Conservation (phyloP, 805 yeast species). For the Teunomyces aglyptinius region DNA sequence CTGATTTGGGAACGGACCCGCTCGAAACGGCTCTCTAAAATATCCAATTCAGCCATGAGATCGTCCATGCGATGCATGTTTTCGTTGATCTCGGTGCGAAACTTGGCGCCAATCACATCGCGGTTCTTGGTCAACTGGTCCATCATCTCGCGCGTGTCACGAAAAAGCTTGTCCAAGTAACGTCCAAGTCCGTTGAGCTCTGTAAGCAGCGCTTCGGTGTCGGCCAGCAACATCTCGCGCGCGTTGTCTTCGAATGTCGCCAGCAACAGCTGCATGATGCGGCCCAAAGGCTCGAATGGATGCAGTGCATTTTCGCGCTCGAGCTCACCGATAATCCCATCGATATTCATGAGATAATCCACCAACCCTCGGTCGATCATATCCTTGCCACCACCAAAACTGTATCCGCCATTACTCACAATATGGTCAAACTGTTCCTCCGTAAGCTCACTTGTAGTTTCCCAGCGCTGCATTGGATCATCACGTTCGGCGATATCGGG, state of each 20-base stretch:
- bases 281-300: conserved; percentile 7
- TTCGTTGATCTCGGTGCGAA: conserved; percentile 24
- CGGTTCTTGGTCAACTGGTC: conserved; percentile 17
- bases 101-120: conserved; percentile 16
- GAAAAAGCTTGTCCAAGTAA: conserved; percentile 18
- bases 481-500: background rate
- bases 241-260: background rate
- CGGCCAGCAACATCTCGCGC: background rate
- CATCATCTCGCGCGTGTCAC: conserved; percentile 17
- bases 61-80: conserved; percentile 28
- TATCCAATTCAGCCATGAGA: conserved; percentile 22
- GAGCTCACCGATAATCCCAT: conserved; percentile 18
- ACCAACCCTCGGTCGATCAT: conserved; percentile 26
- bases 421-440: conserved; percentile 14
- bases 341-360: conserved; percentile 28
- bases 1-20: conserved; percentile 15
- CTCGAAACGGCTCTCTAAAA: conserved; percentile 24
- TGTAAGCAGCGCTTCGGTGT: background rate
- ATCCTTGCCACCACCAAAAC: conserved; percentile 9
- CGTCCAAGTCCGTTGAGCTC: conserved; percentile 16
- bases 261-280: conserved; percentile 4
- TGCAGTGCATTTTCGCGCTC: background rate
- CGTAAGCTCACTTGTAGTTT: conserved; percentile 6
- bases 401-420: conserved; percentile 21
- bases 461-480: background rate